Evolutionary conservation across 2,329 filamentous ascomycete genomes (phyloP), one percentile per base, ranked within the genome.

Genomic region (Diaporthe ilicicola): DNA sequence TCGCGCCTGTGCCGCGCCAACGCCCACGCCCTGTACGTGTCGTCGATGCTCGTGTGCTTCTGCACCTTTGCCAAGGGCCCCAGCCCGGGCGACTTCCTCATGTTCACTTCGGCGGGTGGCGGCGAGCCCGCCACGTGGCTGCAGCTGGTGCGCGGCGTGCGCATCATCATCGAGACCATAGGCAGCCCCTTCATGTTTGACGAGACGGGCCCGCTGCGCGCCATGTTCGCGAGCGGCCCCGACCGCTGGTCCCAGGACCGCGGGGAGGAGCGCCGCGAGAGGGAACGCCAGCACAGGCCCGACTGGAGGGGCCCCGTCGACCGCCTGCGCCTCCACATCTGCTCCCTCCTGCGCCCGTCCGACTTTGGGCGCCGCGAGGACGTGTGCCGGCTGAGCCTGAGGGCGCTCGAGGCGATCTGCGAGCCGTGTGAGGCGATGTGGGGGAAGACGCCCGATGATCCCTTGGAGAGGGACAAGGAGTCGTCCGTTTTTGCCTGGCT

Each of bases 21-120:
- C 37, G 70, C 73, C 15, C 71, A 76, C 17, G 71, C 72, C 1
- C 68, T 78, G 6, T 78, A 77, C 67, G 65, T 77, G 2, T 73
- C 74, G 15, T 71, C 75, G 2, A 70, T 74, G 4, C 72, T 78
- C 7, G 73, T 76, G 12, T 70, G 68, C 68, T 39, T 56, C 44
- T 65, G 56, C 44, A 70, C 68, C 13, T 70, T 70, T n/a, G 73
- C 71, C 42, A 67, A 68, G 46, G 34, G 62, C n/a, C 71, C 71
- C 10, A 42, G 68, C 15, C 55, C 50, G 1, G 55, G 70, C 1
- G 50, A 74, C 34, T 68, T 74, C 27, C 50, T 74, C 12, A 59
- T 74, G 22, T 34, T 74, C 19, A 70, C 71, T 19, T 69, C 71
- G 10, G 39, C 24, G 13, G 56, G 39, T 15, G 56, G 42, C 15